These are phyloP conservation scores for Suhomyces kilbournensis DNA, from an alignment of 805 yeast species.

Conservation along the genomic window DNA sequence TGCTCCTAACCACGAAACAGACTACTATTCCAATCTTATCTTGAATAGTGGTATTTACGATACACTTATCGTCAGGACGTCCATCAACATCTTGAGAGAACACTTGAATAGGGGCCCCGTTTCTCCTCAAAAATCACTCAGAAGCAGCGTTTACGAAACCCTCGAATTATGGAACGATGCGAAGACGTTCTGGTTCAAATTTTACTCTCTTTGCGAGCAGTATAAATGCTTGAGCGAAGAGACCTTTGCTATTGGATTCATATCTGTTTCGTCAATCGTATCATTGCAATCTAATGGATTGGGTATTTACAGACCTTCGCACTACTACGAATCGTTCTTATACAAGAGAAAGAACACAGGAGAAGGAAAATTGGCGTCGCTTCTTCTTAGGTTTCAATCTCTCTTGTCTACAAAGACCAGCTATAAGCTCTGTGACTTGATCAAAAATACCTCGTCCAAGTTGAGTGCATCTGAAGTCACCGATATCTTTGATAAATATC, in stretches of 20 bases:
- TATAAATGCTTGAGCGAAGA: slow-evolving; percentile 59
- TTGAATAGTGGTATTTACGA: slow-evolving; percentile 52
- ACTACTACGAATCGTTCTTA: slow-evolving; percentile 26
- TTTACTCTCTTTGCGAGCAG: slow-evolving; percentile 72
- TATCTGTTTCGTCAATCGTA: slow-evolving; percentile 14
- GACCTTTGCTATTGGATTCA: slow-evolving; percentile 39
- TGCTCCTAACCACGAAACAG: slow-evolving; percentile 26
- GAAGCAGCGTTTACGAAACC: slow-evolving; percentile 29
- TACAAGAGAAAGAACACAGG: slow-evolving; percentile 5
- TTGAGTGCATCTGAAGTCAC: slow-evolving; percentile 17
- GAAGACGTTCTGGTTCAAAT: slow-evolving; percentile 58
- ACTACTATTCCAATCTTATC: slow-evolving; percentile 43
- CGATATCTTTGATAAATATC: slow-evolving; percentile 20
- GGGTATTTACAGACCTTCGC: slow-evolving; percentile 30
- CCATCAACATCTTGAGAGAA: slow-evolving; percentile 48
- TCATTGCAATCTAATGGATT: slow-evolving; percentile 33
- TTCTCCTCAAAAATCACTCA: slow-evolving; percentile 12
- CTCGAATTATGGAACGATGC: slow-evolving; percentile 7
- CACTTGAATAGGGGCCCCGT: slow-evolving; percentile 27
- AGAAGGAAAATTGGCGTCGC: slow-evolving; percentile 15
- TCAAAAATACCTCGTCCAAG: slow-evolving; percentile 8
- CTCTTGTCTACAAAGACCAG: slow-evolving; percentile 30
- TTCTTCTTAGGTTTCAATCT: slow-evolving; percentile 20
- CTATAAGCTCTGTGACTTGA: slow-evolving; percentile 18
- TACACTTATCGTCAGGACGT: slow-evolving; percentile 47